These are phyloP conservation scores for Brettanomyces nanus DNA, from an alignment of 805 yeast genomes.

Conservation along the genomic window DNA sequence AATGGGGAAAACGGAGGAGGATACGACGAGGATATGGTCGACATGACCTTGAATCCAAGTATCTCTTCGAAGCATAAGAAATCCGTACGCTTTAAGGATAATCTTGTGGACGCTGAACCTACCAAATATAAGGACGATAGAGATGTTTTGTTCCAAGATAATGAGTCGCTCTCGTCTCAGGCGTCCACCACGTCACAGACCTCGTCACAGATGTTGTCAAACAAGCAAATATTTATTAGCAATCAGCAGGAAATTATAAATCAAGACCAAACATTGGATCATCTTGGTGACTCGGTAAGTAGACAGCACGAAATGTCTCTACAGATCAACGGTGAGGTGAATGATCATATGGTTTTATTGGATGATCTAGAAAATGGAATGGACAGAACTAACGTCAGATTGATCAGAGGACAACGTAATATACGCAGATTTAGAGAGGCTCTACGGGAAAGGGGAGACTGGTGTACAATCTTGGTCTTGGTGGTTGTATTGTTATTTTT, in stretches of 20 bases:
- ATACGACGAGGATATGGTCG: background rate
- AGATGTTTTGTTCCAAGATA: background rate
- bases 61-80: constrained; percentile 6
- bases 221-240: constrained; percentile 24
- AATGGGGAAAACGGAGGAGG: background rate
- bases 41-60: background rate
- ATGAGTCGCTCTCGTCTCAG: no score
- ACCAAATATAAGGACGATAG: constrained; percentile 5
- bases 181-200: constrained; percentile 4
- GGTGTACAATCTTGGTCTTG: constrained; percentile 38
- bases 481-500: constrained; percentile 36
- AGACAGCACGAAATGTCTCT: constrained; percentile 38
- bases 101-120: constrained; percentile 10
- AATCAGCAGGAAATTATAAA: constrained; percentile 39
- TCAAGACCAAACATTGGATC: constrained; percentile 37
- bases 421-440: constrained; percentile 31
- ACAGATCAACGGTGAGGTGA: constrained; percentile 39
- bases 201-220: constrained; percentile 14
- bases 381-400: constrained; percentile 31
- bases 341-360: constrained; percentile 39
- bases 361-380: constrained; percentile 43
- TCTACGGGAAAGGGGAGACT: constrained; percentile 40
- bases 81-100: constrained; percentile 18
- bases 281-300: constrained; percentile 34
- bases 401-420: constrained; percentile 33